phyloP scores from a whole-genome alignment of 495 filamentous ascomycete genomes.

The Coniosporium apollinis region DNA sequence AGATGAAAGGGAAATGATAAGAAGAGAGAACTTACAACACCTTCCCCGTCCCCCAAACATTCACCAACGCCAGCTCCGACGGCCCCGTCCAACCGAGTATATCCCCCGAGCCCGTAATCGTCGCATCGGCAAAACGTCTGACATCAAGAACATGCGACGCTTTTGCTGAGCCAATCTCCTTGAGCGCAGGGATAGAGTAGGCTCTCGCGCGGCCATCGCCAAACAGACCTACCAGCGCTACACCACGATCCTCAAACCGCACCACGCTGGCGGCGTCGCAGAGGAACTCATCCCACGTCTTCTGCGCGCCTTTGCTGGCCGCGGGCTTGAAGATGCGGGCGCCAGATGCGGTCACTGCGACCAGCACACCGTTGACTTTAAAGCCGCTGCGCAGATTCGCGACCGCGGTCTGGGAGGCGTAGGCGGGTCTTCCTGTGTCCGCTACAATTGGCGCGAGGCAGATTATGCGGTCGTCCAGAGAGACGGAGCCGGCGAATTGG shows the following conservation, averaged over 20 bases:
- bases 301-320: conserved; percentile 69
- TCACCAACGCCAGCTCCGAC: conserved; percentile 61
- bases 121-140: conserved; percentile 44
- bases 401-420: conserved; percentile 56
- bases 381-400: conserved; percentile 51
- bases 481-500: conserved; percentile 45
- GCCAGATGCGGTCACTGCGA: conserved; percentile 55
- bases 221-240: conserved; percentile 69
- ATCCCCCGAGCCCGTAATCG: conserved; percentile 59
- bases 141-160: conserved; percentile 53
- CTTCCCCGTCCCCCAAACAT: conserved; percentile 64
- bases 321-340: conserved; percentile 76
- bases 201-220: conserved; percentile 60
- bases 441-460: conserved; percentile 61
- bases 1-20: too few relatives aligned
- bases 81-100: conserved; percentile 83
- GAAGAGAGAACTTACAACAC: too few relatives aligned
- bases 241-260: conserved; percentile 51
- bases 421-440: conserved; percentile 56
- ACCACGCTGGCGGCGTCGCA: conserved; percentile 65
- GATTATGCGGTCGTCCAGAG: conserved; percentile 55
- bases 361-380: conserved; percentile 52
- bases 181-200: conserved; percentile 71
- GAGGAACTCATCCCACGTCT: conserved; percentile 64
- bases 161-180: conserved; percentile 56